phyloP scores from a whole-genome alignment of 106 monocot genomes.

The Dioscorea zingiberensis region DNA sequence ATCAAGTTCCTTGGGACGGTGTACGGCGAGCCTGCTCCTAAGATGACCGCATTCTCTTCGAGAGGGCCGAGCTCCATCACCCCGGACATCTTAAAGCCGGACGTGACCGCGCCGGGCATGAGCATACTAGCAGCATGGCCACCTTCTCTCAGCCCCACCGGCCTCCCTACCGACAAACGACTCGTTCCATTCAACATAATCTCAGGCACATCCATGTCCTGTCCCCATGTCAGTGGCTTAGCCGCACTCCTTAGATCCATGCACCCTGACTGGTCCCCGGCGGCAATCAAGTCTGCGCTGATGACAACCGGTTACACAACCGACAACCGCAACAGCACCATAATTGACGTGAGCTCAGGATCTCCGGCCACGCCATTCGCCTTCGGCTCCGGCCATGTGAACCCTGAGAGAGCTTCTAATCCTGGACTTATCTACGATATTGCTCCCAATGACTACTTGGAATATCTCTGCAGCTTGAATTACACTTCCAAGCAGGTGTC shows the following conservation, averaged over 20 bases:
- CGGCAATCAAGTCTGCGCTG: constrained; percentile 36
- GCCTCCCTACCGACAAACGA: constrained; percentile 12
- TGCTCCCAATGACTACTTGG: constrained; percentile 10
- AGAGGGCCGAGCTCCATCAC: constrained; percentile 28
- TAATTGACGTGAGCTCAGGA: constrained; percentile 5
- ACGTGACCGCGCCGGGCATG: constrained; percentile 38
- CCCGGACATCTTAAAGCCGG: constrained; percentile 37
- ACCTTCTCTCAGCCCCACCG: constrained; percentile 20
- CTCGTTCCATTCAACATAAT: constrained; percentile 15
- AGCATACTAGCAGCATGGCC: constrained; percentile 45
- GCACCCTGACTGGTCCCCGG: constrained; percentile 27
- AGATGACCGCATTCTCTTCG: constrained; percentile 37
- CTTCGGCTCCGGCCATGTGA: constrained; percentile 20
- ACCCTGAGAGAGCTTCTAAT: constrained; percentile 12
- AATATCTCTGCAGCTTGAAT: constrained; percentile 22
- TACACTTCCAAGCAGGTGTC: constrained; percentile 12
- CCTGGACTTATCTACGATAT: constrained; percentile 35
- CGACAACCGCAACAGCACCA: neutral
- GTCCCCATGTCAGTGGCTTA: constrained; percentile 29
- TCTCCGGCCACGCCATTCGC: constrained; percentile 7
- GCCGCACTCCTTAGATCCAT: constrained; percentile 21
- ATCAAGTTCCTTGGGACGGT: constrained; percentile 30
- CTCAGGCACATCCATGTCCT: constrained; percentile 38
- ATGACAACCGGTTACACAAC: constrained; percentile 29
- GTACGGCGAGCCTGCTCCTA: constrained; percentile 16